A percentile compares a stretch with the other conserved stretches of the same genome.
Evolutionary conservation across 495 filamentous ascomycete genomes (phyloP).

Genomic region (Extremus antarcticus): DNA sequence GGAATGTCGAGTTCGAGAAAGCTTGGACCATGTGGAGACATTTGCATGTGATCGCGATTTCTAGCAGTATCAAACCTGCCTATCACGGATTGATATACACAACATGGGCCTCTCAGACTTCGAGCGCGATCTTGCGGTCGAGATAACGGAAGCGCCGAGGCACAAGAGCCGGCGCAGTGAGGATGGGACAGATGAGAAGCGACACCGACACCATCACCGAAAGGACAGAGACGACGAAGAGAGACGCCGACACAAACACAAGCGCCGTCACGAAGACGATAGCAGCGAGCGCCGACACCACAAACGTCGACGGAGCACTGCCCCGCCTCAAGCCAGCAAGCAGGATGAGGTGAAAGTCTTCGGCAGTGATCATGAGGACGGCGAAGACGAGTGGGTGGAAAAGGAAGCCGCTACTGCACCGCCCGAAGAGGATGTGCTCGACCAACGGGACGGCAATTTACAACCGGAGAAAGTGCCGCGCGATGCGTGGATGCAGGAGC

Average conservation of each 20-base stretch:
- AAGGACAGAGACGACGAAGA: slow-evolving; percentile 33
- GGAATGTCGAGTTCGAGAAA: neutral
- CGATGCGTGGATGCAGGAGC: slow-evolving; percentile 92
- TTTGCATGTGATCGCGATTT: neutral
- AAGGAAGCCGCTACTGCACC: slow-evolving; percentile 25
- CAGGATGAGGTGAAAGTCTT: slow-evolving; percentile 16
- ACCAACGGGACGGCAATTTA: slow-evolving; percentile 20
- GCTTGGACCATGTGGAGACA: neutral
- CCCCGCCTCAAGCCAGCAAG: slow-evolving; percentile 7
- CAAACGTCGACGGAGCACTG: slow-evolving; percentile 15
- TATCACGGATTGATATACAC: neutral
- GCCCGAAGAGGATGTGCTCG: slow-evolving; percentile 31
- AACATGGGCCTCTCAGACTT: slow-evolving; percentile 33
- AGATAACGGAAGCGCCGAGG: slow-evolving; percentile 18
- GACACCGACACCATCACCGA: slow-evolving; percentile 36
- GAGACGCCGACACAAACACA: slow-evolving; percentile 44
- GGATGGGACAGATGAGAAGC: slow-evolving; percentile 25
- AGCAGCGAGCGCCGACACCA: slow-evolving; percentile 18
- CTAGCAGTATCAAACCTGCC: no score
- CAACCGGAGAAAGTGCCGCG: slow-evolving; percentile 38
- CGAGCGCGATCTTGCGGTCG: slow-evolving; percentile 30
- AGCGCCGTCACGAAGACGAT: slow-evolving; percentile 29
- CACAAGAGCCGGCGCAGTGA: slow-evolving; percentile 23
- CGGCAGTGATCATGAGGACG: slow-evolving; percentile 21
- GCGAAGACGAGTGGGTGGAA: slow-evolving; percentile 25